Evolutionary conservation across 1,284 basidiomycete genomes (phyloP), one percentile per base, ranked within the genome.

Genomic region (Ganoderma resinaceum): DNA sequence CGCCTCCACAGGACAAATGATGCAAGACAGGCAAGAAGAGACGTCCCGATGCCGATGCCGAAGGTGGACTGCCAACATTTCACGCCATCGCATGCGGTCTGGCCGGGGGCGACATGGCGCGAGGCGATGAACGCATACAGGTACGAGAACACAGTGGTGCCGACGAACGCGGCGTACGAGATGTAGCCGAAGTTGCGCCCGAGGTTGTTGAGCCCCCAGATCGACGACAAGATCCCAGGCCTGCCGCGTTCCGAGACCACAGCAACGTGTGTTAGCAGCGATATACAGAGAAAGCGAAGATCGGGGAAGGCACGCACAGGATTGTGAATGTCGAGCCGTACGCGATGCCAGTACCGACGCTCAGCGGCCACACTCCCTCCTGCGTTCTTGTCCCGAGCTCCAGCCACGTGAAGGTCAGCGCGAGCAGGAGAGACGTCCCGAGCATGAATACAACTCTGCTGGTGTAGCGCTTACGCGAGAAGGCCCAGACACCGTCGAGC

Each of bases 181-280:
- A 92, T 77, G 55, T 92, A 81, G 31, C 92, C 92, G 72, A 89
- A 94, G 78, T 94, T 94, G 67, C 92, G 86, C 14, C 88, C 92
- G 1, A 90, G 80, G 72, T 92, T 86, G n/a, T 82, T 76, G 35
- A 85, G 77, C 16, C 92, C 92, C 90, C 91, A 94, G 29, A 91
- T 83, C 2, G 89, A 84, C 7, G 89, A 87, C 3, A 92, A 79
- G 40, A 94, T 84, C 63, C 90, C 88, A 2, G 93, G 92, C 7
- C 91, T 91, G 68, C 18, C 7, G 42, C 18, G 18, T 20, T 8
- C 62, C 65, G 57, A 62, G 53, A 12, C 2, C n/a, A 35, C 53
- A 52, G 58, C 40, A 66, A 46, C 33, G 20, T 23, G n/a, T 4
- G n/a, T 59, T 20, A 18, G 40, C n/a, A 43, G 53, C 9, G 26